Percentiles rank a stretch among this genome's conserved stretches.
Conservation (phyloP, 495 filamentous ascomycete species). For the Neurospora sublineolata region DNA sequence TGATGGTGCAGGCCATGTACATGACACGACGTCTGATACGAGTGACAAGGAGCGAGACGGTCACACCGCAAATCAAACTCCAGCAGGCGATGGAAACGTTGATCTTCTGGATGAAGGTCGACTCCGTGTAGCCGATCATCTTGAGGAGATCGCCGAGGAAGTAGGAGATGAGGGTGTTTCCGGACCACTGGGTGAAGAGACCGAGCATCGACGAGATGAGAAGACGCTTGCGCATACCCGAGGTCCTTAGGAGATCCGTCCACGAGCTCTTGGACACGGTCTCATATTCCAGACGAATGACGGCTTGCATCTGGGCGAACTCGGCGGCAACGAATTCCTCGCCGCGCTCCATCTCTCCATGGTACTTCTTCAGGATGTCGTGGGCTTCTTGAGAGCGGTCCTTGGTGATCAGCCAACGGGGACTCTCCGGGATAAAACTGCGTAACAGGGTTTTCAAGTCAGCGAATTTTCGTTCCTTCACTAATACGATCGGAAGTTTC, state of each 20-base stretch:
- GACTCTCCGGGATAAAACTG: slow-evolving; percentile 48
- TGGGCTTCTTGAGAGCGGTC: slow-evolving; percentile 47
- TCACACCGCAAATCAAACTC: slow-evolving; percentile 40
- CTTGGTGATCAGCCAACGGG: slow-evolving; percentile 49
- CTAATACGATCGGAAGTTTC: not conserved
- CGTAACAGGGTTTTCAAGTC: not conserved
- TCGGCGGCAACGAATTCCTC: slow-evolving; percentile 49
- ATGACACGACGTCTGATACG: slow-evolving; percentile 44
- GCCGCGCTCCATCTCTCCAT: slow-evolving; percentile 46
- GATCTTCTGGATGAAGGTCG: slow-evolving; percentile 40
- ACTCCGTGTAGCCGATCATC: slow-evolving; percentile 39
- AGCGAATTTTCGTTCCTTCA: not conserved
- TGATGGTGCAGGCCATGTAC: slow-evolving; percentile 45
- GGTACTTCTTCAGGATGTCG: slow-evolving; percentile 47
- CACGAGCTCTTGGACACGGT: slow-evolving; percentile 39
- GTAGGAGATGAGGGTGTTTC: slow-evolving; percentile 53
- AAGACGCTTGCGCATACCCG: slow-evolving; percentile 46
- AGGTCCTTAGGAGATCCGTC: slow-evolving; percentile 41
- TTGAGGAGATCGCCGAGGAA: slow-evolving; percentile 42
- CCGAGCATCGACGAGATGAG: slow-evolving; percentile 47
- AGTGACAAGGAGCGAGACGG: slow-evolving; percentile 41
- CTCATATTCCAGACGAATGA: slow-evolving; percentile 46
- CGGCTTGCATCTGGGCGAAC: slow-evolving; percentile 47
- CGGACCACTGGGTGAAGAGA: slow-evolving; percentile 54
- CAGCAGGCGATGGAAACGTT: slow-evolving; percentile 51